These are phyloP conservation scores for Citrus maxima DNA, from an alignment of 345 rosid species.

Conservation along the genomic window DNA sequence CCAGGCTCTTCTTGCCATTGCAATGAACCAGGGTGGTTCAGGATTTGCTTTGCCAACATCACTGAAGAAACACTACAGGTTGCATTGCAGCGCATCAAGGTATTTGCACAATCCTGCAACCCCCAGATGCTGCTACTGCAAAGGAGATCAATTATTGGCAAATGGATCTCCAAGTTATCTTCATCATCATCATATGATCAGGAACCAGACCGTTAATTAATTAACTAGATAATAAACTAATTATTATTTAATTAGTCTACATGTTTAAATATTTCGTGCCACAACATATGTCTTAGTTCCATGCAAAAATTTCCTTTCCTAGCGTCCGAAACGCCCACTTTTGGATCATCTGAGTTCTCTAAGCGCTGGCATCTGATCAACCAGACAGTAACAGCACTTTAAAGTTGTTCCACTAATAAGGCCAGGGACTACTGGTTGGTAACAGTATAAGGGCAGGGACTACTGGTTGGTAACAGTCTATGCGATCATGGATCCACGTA, in stretches of 20 bases:
- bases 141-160: constrained; percentile 28
- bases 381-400: background rate
- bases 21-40: constrained; percentile 84
- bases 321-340: background rate
- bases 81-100: constrained; percentile 49
- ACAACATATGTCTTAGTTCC: background rate
- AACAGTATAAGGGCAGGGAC: background rate
- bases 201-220: constrained; percentile 30
- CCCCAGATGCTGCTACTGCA: background rate
- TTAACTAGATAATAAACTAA: background rate
- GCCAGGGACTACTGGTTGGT: background rate
- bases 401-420: background rate
- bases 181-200: constrained; percentile 12
- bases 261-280: background rate
- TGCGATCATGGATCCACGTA: no score
- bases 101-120: constrained; percentile 24
- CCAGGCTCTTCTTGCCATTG: constrained; percentile 90
- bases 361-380: background rate
- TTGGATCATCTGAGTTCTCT: background rate
- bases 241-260: background rate
- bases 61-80: constrained; percentile 37
- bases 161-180: constrained; percentile 40
- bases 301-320: background rate
- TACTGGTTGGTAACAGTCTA: background rate
- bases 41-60: constrained; percentile 82